These are phyloP conservation scores for Exophiala xenobiotica DNA, from an alignment of 2,329 filamentous ascomycete species.

Conservation along the genomic window DNA sequence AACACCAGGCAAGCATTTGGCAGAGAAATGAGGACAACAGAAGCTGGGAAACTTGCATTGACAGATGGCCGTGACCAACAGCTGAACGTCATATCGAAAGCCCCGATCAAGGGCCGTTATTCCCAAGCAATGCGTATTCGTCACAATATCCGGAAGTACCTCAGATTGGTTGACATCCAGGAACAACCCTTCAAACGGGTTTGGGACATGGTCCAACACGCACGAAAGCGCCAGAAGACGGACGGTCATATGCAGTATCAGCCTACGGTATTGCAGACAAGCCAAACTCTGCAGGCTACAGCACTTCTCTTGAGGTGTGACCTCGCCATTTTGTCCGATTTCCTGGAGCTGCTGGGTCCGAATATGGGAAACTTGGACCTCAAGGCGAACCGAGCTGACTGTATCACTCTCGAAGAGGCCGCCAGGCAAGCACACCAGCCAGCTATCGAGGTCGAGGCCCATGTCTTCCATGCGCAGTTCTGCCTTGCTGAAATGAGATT, in stretches of 20 bases:
- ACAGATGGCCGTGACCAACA: constrained; percentile 29
- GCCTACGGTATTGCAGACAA: constrained; percentile 37
- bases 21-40: not conserved
- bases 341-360: constrained; percentile 31
- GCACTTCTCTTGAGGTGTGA: constrained; percentile 53
- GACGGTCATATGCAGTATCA: constrained; percentile 31
- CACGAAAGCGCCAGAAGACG: constrained; percentile 32
- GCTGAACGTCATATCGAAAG: constrained; percentile 29
- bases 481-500: constrained; percentile 43
- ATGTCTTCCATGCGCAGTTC: constrained; percentile 53
- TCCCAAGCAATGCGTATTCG: constrained; percentile 29
- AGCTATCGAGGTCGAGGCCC: constrained; percentile 51
- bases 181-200: constrained; percentile 44
- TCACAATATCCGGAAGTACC: constrained; percentile 34
- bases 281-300: constrained; percentile 44
- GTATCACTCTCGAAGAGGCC: constrained; percentile 41
- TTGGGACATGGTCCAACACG: constrained; percentile 37
- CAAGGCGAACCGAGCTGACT: constrained; percentile 40
- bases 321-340: constrained; percentile 48
- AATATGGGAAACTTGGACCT: constrained; percentile 34
- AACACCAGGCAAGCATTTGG: not conserved
- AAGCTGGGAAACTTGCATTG: constrained; percentile 14
- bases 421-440: constrained; percentile 40
- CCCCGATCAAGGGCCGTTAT: constrained; percentile 27
- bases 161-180: constrained; percentile 34